phyloP scores from a whole-genome alignment of 805 yeast species.

The Martiniozyma abietophila region DNA sequence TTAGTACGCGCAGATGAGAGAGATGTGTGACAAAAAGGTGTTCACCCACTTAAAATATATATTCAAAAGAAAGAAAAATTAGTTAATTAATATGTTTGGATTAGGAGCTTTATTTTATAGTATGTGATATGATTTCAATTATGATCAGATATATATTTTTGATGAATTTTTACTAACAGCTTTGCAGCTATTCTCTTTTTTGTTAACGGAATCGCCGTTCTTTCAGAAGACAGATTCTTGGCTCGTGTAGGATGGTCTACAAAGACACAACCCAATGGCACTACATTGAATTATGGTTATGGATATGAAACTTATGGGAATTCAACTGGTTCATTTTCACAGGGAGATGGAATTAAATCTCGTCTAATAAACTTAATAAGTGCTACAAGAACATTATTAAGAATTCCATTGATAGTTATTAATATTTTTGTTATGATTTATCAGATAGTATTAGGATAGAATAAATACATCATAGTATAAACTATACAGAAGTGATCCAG shows the following conservation, averaged over 20 bases:
- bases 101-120: conserved; percentile 6
- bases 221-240: conserved; percentile 52
- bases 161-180: too few relatives aligned
- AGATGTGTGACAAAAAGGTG: too few relatives aligned
- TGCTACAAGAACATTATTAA: conserved; percentile 49
- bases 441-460: conserved; percentile 41
- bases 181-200: conserved; percentile 39
- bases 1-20: too few relatives aligned
- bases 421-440: conserved; percentile 43
- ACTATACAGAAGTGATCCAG: too few relatives aligned
- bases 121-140: not conserved
- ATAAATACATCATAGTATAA: too few relatives aligned
- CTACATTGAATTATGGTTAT: conserved; percentile 20
- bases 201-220: conserved; percentile 48
- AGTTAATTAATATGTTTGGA: conserved; percentile 6
- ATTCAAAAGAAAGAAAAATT: too few relatives aligned
- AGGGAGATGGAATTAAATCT: conserved; percentile 28
- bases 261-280: conserved; percentile 27
- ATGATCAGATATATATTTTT: too few relatives aligned
- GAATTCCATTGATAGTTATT: conserved; percentile 46
- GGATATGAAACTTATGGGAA: conserved; percentile 9
- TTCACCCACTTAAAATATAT: too few relatives aligned
- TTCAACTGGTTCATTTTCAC: conserved; percentile 12
- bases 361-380: conserved; percentile 44
- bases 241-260: conserved; percentile 35